Percentiles rank a stretch among this genome's conserved stretches.
phyloP scores from a whole-genome alignment of 2,329 filamentous ascomycete genomes.

The Clarireedia paspali region DNA sequence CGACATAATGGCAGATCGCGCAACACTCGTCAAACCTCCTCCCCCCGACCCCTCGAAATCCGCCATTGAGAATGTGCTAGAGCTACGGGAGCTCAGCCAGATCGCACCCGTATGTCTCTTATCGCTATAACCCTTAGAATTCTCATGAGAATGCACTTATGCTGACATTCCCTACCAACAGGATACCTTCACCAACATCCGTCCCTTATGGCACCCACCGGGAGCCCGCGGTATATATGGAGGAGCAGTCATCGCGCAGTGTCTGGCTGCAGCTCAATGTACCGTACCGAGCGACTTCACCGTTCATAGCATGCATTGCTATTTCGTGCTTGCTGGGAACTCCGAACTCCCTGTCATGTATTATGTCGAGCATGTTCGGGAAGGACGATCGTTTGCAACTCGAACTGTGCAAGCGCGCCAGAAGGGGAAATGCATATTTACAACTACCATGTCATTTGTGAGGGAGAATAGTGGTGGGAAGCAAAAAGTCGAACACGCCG shows the following conservation, averaged over 20 bases:
- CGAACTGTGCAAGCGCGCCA: conserved; percentile 94
- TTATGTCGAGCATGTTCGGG: conserved; percentile 88
- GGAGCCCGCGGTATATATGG: conserved; percentile 92
- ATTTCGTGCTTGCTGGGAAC: conserved; percentile 90
- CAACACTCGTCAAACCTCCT: conserved; percentile 68
- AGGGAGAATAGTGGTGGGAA: conserved; percentile 50
- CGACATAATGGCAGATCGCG: conserved; percentile 24
- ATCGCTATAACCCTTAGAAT: neutral
- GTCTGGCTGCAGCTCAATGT: conserved; percentile 75
- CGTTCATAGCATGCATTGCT: conserved; percentile 97
- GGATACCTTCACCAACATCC: conserved; percentile 93
- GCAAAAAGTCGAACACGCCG: conserved; percentile 56
- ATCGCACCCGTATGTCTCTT: conserved; percentile 59
- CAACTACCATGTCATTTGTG: conserved; percentile 86
- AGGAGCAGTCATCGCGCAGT: conserved; percentile 88
- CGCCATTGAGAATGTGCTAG: conserved; percentile 81
- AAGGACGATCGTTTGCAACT: conserved; percentile 83
- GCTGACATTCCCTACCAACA: conserved; percentile 27
- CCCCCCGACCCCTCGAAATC: conserved; percentile 65
- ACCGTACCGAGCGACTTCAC: conserved; percentile 77
- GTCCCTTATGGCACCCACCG: conserved; percentile 83
- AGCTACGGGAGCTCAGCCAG: conserved; percentile 71
- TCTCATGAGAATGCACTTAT: conserved; percentile 7
- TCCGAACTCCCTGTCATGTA: conserved; percentile 81
- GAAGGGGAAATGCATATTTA: conserved; percentile 84